Evolutionary conservation across 1,139 yeast species (phyloP).

Genomic region (Candida buenavistaensis): DNA sequence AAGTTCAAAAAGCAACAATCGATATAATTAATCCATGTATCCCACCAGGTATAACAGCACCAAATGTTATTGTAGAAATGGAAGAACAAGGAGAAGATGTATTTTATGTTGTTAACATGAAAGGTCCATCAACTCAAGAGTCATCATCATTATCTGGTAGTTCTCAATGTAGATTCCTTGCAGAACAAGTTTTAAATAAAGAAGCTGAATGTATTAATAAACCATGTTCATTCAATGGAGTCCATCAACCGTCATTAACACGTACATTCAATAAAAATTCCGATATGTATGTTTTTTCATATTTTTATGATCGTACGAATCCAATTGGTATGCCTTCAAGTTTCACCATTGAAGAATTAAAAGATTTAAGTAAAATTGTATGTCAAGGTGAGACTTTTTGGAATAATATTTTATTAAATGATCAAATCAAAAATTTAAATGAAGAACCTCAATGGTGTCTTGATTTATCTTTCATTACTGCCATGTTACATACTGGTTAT

Average conservation of each 20-base stretch:
- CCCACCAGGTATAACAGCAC: slow-evolving; percentile 79
- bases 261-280: slow-evolving; percentile 66
- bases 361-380: slow-evolving; percentile 77
- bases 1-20: slow-evolving; percentile 36
- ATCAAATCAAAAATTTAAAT: slow-evolving; percentile 62
- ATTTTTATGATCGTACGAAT: slow-evolving; percentile 88
- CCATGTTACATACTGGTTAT: slow-evolving; percentile 90
- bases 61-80: slow-evolving; percentile 58
- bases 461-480: slow-evolving; percentile 85
- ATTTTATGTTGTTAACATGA: slow-evolving; percentile 64
- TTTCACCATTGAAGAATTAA: slow-evolving; percentile 81
- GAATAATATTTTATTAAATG: slow-evolving; percentile 61
- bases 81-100: slow-evolving; percentile 54
- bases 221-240: slow-evolving; percentile 96
- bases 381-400: slow-evolving; percentile 81
- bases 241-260: slow-evolving; percentile 89
- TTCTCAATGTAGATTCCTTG: slow-evolving; percentile 81
- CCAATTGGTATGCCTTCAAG: slow-evolving; percentile 94
- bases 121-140: slow-evolving; percentile 56
- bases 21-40: slow-evolving; percentile 77
- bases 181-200: slow-evolving; percentile 81
- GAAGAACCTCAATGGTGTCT: slow-evolving; percentile 92
- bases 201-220: slow-evolving; percentile 68
- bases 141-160: slow-evolving; percentile 27
- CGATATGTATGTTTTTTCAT: slow-evolving; percentile 88